Percentiles rank a stretch among this genome's conserved stretches.
Conservation (phyloP, 768 basidiomycete genomes). For the Lactarius sanguifluus region DNA sequence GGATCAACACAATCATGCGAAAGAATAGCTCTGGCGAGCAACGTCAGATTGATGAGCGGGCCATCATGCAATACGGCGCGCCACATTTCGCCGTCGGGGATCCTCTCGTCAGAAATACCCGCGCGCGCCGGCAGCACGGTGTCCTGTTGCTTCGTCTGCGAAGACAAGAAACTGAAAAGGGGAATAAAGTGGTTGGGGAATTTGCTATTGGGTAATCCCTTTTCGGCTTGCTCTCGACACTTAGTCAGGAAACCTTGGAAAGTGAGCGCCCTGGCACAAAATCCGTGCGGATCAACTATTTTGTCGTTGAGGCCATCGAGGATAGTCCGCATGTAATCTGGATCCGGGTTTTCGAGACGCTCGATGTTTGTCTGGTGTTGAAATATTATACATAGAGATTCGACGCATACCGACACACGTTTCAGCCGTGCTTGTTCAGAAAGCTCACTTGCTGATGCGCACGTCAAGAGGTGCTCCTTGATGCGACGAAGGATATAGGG, state of each 20-base stretch:
- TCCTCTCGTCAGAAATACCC: no score
- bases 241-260: slow-evolving; percentile 6
- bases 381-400: slow-evolving; percentile 12
- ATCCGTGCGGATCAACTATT: neutral
- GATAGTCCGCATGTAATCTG: neutral
- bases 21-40: neutral
- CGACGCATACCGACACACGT: slow-evolving; percentile 6
- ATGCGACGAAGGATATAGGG: neutral
- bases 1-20: no score
- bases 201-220: no score
- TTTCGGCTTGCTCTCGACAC: neutral
- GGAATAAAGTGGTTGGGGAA: neutral
- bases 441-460: slow-evolving; percentile 9
- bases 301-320: neutral
- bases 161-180: neutral
- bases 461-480: slow-evolving; percentile 15
- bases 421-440: neutral
- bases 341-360: neutral
- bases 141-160: neutral
- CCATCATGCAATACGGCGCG: neutral
- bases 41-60: slow-evolving; percentile 12
- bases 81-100: neutral
- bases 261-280: slow-evolving; percentile 6
- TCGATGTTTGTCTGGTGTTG: neutral
- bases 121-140: no score